phyloP scores from a whole-genome alignment of 1,139 yeast species.

The Pichia inconspicua region DNA sequence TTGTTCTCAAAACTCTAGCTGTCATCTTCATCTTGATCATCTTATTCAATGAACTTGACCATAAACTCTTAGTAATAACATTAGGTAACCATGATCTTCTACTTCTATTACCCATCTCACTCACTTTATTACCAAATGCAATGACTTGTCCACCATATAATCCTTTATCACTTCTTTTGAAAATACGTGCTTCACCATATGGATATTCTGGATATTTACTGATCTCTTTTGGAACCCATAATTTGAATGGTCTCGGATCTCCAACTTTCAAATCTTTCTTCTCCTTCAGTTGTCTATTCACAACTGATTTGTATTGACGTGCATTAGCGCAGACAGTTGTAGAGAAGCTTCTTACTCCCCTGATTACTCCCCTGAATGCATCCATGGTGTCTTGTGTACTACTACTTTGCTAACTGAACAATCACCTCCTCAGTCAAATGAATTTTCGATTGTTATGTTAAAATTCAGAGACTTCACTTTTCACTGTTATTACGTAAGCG shows the following conservation, averaged over 20 bases:
- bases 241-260: slow-evolving; percentile 33
- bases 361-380: slow-evolving; percentile 1
- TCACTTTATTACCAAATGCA: slow-evolving; percentile 66
- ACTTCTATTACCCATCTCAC: slow-evolving; percentile 67
- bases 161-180: slow-evolving; percentile 82
- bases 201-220: slow-evolving; percentile 68
- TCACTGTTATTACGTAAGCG: background rate
- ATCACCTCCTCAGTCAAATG: too few species aligned
- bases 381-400: slow-evolving; percentile 5
- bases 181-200: slow-evolving; percentile 68
- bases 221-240: slow-evolving; percentile 40
- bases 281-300: slow-evolving; percentile 31
- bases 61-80: slow-evolving; percentile 61
- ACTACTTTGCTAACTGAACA: background rate
- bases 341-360: slow-evolving; percentile 20
- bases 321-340: slow-evolving; percentile 17
- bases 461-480: background rate
- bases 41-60: slow-evolving; percentile 73
- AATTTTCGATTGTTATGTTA: background rate
- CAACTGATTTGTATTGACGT: slow-evolving; percentile 35
- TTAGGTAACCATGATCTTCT: slow-evolving; percentile 80
- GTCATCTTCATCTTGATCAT: slow-evolving; percentile 54
- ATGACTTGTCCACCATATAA: slow-evolving; percentile 84
- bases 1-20: slow-evolving; percentile 77
- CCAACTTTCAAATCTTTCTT: slow-evolving; percentile 36